These are phyloP conservation scores for Alternaria ethzedia DNA, from an alignment of 2,329 filamentous ascomycete genomes.

Conservation along the genomic window DNA sequence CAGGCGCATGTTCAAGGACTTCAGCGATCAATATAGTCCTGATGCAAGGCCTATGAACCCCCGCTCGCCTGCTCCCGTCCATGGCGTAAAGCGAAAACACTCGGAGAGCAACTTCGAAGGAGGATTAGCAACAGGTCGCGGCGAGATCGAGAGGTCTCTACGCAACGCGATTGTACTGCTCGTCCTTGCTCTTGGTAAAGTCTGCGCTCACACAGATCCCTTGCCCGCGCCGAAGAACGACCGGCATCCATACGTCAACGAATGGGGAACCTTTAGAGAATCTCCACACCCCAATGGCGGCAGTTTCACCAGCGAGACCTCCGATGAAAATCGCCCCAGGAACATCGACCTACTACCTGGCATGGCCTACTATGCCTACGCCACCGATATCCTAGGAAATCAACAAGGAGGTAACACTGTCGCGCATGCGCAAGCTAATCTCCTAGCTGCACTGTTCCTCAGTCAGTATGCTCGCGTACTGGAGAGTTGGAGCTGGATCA, in stretches of 20 bases:
- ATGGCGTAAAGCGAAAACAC: slow-evolving; percentile 42
- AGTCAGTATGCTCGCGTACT: slow-evolving; percentile 86
- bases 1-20: slow-evolving; percentile 60
- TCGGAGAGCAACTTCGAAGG: slow-evolving; percentile 37
- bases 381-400: slow-evolving; percentile 83
- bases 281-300: slow-evolving; percentile 50
- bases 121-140: slow-evolving; percentile 32
- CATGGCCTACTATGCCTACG: slow-evolving; percentile 85
- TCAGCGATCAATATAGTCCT: slow-evolving; percentile 44
- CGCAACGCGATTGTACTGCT: slow-evolving; percentile 79
- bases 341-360: slow-evolving; percentile 90
- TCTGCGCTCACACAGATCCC: slow-evolving; percentile 64
- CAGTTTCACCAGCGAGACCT: slow-evolving; percentile 40
- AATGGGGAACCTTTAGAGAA: slow-evolving; percentile 33
- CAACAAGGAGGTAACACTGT: slow-evolving; percentile 80
- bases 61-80: slow-evolving; percentile 30
- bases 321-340: slow-evolving; percentile 46
- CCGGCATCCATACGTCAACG: slow-evolving; percentile 25
- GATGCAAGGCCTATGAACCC: slow-evolving; percentile 26
- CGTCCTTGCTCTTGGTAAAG: slow-evolving; percentile 84
- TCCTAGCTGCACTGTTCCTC: slow-evolving; percentile 86
- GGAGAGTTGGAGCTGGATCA: slow-evolving; percentile 79
- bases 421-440: slow-evolving; percentile 81
- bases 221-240: slow-evolving; percentile 65
- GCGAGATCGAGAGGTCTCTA: slow-evolving; percentile 42